phyloP scores from a whole-genome alignment of 768 basidiomycete genomes.

The Butyriboletus loyo region DNA sequence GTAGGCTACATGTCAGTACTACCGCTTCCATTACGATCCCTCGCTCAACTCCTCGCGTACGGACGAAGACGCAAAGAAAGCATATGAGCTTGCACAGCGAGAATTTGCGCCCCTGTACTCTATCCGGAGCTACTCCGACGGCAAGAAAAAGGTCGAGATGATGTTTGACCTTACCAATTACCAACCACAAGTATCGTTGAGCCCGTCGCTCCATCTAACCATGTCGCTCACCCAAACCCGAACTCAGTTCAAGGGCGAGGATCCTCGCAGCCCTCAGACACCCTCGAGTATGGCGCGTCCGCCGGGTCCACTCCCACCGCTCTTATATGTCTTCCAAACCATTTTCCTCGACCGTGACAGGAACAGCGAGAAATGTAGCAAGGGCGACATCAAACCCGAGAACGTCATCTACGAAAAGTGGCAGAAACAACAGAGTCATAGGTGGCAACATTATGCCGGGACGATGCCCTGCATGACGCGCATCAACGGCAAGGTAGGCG shows the following conservation, averaged over 20 bases:
- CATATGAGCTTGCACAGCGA: not conserved
- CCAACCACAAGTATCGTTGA: not conserved
- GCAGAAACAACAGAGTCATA: not conserved
- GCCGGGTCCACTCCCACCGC: not conserved
- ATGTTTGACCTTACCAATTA: constrained; percentile 4
- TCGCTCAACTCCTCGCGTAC: not conserved
- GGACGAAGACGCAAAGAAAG: not conserved
- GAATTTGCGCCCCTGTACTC: not conserved
- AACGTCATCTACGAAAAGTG: not conserved
- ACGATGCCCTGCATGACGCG: not conserved
- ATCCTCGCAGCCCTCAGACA: not conserved
- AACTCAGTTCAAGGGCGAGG: constrained; percentile 1
- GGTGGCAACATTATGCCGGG: not conserved
- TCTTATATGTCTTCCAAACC: not conserved
- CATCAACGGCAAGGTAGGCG: not conserved
- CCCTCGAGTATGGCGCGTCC: not conserved
- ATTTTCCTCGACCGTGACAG: constrained; percentile 1
- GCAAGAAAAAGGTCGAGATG: not conserved
- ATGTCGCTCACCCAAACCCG: not conserved
- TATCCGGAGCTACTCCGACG: not conserved
- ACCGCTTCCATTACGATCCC: not conserved
- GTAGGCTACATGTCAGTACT: not conserved
- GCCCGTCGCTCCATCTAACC: too few species aligned
- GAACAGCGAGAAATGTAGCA: not conserved
- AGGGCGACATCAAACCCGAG: not conserved